A percentile compares a stretch with the other conserved stretches of the same genome.
phyloP scores from a whole-genome alignment of 2,329 filamentous ascomycete species.

The Harringtonia lauricola region DNA sequence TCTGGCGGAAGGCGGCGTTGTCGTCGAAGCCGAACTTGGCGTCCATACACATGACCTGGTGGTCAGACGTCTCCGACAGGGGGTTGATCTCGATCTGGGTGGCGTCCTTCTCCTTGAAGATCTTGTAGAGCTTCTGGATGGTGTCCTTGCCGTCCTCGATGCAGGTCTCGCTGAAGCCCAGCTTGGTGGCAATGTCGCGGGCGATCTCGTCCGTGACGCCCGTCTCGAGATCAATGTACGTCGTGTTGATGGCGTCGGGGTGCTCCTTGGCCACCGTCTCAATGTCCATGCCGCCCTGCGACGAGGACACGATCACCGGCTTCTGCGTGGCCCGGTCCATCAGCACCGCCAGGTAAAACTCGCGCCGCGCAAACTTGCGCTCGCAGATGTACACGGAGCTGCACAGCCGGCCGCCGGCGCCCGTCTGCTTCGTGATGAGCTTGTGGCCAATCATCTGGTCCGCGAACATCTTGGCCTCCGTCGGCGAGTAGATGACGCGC shows the following conservation, averaged over 20 bases:
- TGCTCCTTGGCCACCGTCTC: slow-evolving; percentile 97
- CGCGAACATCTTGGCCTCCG: slow-evolving; percentile 93
- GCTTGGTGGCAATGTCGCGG: slow-evolving; percentile 74
- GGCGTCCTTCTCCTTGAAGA: slow-evolving; percentile 96
- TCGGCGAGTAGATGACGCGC: slow-evolving; percentile 96
- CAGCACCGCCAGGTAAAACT: slow-evolving; percentile 97
- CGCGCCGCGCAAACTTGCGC: slow-evolving; percentile 96
- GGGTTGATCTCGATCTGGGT: slow-evolving; percentile 99
- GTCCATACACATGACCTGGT: slow-evolving; percentile 98
- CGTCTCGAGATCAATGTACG: slow-evolving; percentile 82
- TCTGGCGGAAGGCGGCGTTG: slow-evolving; percentile 96
- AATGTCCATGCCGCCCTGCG: slow-evolving; percentile 98
- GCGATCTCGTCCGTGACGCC: slow-evolving; percentile 96
- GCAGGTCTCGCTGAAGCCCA: slow-evolving; percentile 97
- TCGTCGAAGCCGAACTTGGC: slow-evolving; percentile 98
- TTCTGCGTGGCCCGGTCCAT: slow-evolving; percentile 91
- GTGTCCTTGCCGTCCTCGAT: slow-evolving; percentile 90
- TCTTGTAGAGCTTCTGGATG: slow-evolving; percentile 97
- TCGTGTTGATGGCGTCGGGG: slow-evolving; percentile 91
- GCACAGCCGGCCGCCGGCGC: slow-evolving; percentile 84
- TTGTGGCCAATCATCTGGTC: slow-evolving; percentile 99
- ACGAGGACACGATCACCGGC: slow-evolving; percentile 94
- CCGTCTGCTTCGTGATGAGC: slow-evolving; percentile 98
- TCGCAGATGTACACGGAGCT: slow-evolving; percentile 98
- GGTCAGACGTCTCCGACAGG: slow-evolving; percentile 93